Evolutionary conservation across 768 basidiomycete genomes (phyloP), one percentile per base, ranked within the genome.

Genomic region (Trichaptum fuscoviolaceum): DNA sequence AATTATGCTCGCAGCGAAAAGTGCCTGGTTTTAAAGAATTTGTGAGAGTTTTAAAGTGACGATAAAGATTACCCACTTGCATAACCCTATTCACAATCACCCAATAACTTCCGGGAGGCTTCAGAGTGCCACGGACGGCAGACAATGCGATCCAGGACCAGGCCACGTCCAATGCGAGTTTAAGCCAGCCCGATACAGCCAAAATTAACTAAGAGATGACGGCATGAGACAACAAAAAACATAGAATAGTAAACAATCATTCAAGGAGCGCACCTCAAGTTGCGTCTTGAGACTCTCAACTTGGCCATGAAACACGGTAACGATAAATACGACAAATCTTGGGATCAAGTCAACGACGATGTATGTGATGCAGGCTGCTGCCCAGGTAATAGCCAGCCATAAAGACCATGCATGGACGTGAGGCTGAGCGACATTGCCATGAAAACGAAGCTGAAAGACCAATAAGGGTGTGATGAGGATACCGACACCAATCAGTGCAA

Each of bases 71-170:
- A 64, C 76, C 67, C 72, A 85, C 88, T 83, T 90, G 86, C 85
- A 91, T 86, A 30, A 89, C 80, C 23, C 87, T 85, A 71, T 92
- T 91, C 65, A 91, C 75, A 65, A 84, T 82, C 4, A 77, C 73
- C 92, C 91, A 92, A 69, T 91, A 91, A 1, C 76, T 72, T 12
- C 85, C 87, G 0, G 86, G 81, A 15, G 90, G 91, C 4, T 85
- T 72, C 70, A 87, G 83, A 25, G 85, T 76, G 1, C 81, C 74
- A 57, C 84, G 84, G 67, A 89, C 84, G 63, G 85, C 82, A 20
- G 88, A 89, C 59, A 92, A 77, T 24, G 85, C 80, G 69, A 92
- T 86, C 92, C 92, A 93, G 62, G 85, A 82, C 87, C 89, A 91
- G 2, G 85, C 74, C 2, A 88, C 78, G 67, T 88, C 87, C 9